phyloP scores from a whole-genome alignment of 768 basidiomycete genomes.

The Tephrocybe sp. region DNA sequence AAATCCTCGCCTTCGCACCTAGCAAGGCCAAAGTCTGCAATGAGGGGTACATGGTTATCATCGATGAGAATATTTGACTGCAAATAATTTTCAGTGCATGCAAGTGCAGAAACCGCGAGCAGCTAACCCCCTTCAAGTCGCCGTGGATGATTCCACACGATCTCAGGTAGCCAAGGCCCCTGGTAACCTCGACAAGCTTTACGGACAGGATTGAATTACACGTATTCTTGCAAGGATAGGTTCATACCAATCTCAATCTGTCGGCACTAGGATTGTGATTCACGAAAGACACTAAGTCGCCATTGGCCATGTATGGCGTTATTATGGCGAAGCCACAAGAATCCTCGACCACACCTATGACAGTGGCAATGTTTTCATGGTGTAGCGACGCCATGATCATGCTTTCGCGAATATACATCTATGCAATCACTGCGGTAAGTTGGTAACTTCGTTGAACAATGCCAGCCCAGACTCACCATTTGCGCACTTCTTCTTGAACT shows the following conservation, averaged over 20 bases:
- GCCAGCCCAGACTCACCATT: background rate
- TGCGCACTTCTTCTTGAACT: too few species aligned
- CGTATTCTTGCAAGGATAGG: background rate
- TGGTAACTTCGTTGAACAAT: too few species aligned
- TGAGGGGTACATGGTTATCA: background rate
- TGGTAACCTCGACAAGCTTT: conserved; percentile 4
- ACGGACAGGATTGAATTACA: background rate
- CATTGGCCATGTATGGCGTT: conserved; percentile 5
- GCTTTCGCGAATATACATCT: conserved; percentile 4
- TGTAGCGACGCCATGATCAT: conserved; percentile 1
- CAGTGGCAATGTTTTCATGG: conserved; percentile 3
- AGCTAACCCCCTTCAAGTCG: conserved; percentile 12
- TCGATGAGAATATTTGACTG: conserved; percentile 9
- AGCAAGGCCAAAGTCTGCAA: conserved; percentile 10
- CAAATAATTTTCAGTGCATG: background rate
- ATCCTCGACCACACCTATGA: background rate
- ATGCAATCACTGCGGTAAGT: background rate
- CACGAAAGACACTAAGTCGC: background rate
- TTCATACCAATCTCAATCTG: conserved; percentile 1
- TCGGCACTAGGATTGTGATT: background rate
- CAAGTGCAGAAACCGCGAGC: background rate
- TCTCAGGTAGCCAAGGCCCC: conserved; percentile 6
- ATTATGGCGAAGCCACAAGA: background rate
- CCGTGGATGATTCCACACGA: conserved; percentile 5
- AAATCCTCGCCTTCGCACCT: background rate